Evolutionary conservation across 129 eudicot genomes (phyloP).

Genomic region (Escallonia herrerae): DNA sequence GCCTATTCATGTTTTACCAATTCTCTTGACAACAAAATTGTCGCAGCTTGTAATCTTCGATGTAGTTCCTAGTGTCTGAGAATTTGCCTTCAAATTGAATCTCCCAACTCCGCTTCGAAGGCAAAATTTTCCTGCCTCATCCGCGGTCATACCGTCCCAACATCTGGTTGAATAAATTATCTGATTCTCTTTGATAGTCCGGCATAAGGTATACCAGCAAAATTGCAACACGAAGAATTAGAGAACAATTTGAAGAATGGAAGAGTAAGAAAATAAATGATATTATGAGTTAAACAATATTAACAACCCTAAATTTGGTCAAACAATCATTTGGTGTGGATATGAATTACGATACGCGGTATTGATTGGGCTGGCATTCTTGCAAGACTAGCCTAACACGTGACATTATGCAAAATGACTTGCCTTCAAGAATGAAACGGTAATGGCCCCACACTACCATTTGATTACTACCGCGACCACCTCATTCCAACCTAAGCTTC

Average conservation of each 20-base stretch:
- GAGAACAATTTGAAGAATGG: background rate
- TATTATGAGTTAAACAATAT: background rate
- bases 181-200: no score
- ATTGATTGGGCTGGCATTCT: background rate
- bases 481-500: conserved; percentile 8
- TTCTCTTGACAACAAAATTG: no score
- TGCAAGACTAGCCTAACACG: no score
- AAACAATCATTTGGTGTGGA: background rate
- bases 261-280: background rate
- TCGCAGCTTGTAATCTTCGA: no score
- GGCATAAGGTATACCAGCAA: background rate
- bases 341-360: background rate
- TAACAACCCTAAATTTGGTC: background rate
- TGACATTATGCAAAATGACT: no score
- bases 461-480: background rate
- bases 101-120: no score
- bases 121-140: no score
- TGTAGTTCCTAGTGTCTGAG: no score
- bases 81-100: no score
- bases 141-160: no score
- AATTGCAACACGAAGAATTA: background rate
- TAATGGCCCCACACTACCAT: background rate
- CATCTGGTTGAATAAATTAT: no score
- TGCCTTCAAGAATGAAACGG: background rate
- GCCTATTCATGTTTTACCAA: no score